Percentiles rank a stretch among this genome's conserved stretches.
Conservation (phyloP, 768 basidiomycete genomes). For the Mycena filopes region DNA sequence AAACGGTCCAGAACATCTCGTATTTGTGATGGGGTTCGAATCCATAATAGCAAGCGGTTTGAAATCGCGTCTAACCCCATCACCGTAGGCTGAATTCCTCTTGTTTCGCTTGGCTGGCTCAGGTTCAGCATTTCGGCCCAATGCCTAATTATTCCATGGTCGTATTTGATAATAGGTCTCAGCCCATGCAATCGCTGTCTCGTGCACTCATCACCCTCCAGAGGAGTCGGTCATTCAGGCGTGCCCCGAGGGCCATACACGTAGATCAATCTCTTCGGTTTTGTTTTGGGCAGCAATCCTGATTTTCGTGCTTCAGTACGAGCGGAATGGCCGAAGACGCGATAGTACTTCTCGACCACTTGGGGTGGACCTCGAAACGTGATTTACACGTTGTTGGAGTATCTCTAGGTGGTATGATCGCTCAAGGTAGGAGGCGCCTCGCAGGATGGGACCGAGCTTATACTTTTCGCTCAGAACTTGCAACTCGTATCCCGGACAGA, state of each 20-base stretch:
- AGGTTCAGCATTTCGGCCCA: conserved; percentile 69
- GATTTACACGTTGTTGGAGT: conserved; percentile 78
- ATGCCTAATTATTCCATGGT: conserved; percentile 65
- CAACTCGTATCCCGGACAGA: conserved; percentile 70
- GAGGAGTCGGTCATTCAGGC: conserved; percentile 82
- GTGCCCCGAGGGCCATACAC: conserved; percentile 81
- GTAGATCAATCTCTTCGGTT: conserved; percentile 52
- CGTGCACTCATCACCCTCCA: background rate
- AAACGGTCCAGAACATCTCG: conserved; percentile 66
- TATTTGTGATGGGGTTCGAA: conserved; percentile 64
- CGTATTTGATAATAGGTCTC: conserved; percentile 77
- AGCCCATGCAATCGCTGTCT: too few species aligned
- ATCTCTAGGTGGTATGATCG: conserved; percentile 88
- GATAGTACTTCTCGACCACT: conserved; percentile 70
- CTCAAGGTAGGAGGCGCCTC: conserved; percentile 61
- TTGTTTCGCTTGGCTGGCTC: conserved; percentile 70
- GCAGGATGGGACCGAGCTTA: background rate
- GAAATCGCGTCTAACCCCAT: conserved; percentile 27
- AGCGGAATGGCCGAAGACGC: conserved; percentile 83
- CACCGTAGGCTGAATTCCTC: conserved; percentile 64
- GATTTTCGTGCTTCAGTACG: conserved; percentile 56
- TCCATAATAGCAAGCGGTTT: background rate
- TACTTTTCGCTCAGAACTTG: conserved; percentile 62
- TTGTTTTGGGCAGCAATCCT: background rate
- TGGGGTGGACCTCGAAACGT: conserved; percentile 75